Base-by-base conservation (phyloP, 805 yeast species). In the Ogataea sp. region DNA sequence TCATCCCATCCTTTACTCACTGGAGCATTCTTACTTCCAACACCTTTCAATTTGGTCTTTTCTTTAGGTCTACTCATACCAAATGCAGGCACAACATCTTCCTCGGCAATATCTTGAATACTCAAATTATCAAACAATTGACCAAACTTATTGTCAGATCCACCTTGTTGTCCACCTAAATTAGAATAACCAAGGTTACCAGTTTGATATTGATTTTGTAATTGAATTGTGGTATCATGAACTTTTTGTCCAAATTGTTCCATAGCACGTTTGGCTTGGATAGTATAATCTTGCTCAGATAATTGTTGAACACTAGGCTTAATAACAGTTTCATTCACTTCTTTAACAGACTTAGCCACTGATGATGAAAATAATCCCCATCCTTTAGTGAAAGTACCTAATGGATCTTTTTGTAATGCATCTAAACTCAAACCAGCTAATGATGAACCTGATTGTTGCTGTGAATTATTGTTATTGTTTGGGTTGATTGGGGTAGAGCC, bases 201-300 rank as follows among this genome's bases (percentile, higher is more conserved):
- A 8, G 11, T n/a, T 30, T 6, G n/a, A 17, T 17, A 30, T 37
- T 54, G 59, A 46, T 80, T 82, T 39, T 77, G 78, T 21, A 95
- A 85, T 48, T 76, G 78, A 43, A 68, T 73, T 26, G 94, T 83
- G 1, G 96, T 86, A 49, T 88, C 94, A 58, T 84, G 95, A 65
- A 90, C 83, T 55, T 80, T 87, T 56, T 85, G 95, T 36, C 97
- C 96, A 65, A 90, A 93, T 67, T 93, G 97, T 43, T 86, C 81
- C 74, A 95, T 85, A n/a, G 97, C 97, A 49, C 87, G 76, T 46
- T 74, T 78, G 4, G 97, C 93, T 54, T 87, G 95, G 40, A 63
- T 67, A 20, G 94, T 78, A 33, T 85, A 60, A 43, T 93, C 97
- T 45, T 84, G 77, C 44, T 80, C 87, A 29, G 80, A 75, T 49